phyloP scores from a whole-genome alignment of 2,329 filamentous ascomycete genomes.

The Lanzia echinophila region DNA sequence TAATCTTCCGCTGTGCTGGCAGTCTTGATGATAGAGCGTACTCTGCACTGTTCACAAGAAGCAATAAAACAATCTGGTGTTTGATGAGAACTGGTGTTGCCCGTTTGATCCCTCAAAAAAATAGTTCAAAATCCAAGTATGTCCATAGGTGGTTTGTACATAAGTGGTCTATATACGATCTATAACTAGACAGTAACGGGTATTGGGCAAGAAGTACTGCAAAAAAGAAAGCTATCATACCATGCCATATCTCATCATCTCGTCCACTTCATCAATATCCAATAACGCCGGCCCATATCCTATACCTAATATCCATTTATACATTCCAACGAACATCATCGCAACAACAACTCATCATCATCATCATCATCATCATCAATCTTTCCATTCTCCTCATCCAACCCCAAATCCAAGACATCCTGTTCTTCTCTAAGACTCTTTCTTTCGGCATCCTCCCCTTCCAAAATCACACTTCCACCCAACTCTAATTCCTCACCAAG shows the following conservation, averaged over 20 bases:
- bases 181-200: no score
- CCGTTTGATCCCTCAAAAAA: no score
- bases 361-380: constrained; percentile 1
- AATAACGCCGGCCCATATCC: background rate
- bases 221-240: background rate
- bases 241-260: background rate
- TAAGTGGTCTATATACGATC: no score
- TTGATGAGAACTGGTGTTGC: no score
- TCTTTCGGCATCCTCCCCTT: constrained; percentile 7
- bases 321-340: background rate
- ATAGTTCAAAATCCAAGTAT: no score
- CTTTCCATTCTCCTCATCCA: constrained; percentile 11
- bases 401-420: constrained; percentile 22
- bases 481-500: constrained; percentile 16
- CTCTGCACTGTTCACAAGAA: no score
- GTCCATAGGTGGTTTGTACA: no score
- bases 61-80: no score
- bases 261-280: background rate
- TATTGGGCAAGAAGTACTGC: background rate
- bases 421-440: constrained; percentile 15
- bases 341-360: constrained; percentile 5
- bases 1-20: no score
- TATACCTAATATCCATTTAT: background rate
- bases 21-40: no score
- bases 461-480: constrained; percentile 9